phyloP scores from a whole-genome alignment of 345 rosid species.

The Clarkia xantiana region DNA sequence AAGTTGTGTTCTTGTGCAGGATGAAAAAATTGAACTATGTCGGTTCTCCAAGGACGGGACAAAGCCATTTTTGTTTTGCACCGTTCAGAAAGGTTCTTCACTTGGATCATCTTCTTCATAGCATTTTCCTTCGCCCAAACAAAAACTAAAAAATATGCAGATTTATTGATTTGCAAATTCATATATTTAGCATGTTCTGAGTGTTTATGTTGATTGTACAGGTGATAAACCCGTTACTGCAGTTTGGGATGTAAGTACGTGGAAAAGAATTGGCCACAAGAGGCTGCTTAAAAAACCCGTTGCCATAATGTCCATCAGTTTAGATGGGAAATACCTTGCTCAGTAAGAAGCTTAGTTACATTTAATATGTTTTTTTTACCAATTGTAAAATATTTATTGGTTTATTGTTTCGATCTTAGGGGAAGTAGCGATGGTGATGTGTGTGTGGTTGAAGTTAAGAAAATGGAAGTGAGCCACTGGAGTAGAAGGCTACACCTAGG shows the following conservation, averaged over 20 bases:
- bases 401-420: constrained; percentile 18
- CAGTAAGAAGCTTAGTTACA: constrained; percentile 29
- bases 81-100: constrained; percentile 50
- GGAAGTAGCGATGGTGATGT: constrained; percentile 92
- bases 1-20: constrained; percentile 24
- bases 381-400: too few relatives aligned
- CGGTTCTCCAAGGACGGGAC: constrained; percentile 89
- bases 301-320: constrained; percentile 68
- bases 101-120: neutral
- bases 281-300: constrained; percentile 76
- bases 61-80: constrained; percentile 79
- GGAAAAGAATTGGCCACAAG: constrained; percentile 85
- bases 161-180: neutral
- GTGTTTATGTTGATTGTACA: constrained; percentile 17
- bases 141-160: too few relatives aligned
- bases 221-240: constrained; percentile 56
- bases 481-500: constrained; percentile 88
- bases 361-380: too few relatives aligned
- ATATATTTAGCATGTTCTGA: constrained; percentile 3
- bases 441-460: constrained; percentile 70
- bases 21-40: constrained; percentile 73
- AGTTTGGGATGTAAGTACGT: constrained; percentile 81
- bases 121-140: too few relatives aligned
- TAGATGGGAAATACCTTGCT: constrained; percentile 91
- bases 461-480: constrained; percentile 79